Conservation (phyloP, 2,329 filamentous ascomycete species). For the Fusarium floridanum region DNA sequence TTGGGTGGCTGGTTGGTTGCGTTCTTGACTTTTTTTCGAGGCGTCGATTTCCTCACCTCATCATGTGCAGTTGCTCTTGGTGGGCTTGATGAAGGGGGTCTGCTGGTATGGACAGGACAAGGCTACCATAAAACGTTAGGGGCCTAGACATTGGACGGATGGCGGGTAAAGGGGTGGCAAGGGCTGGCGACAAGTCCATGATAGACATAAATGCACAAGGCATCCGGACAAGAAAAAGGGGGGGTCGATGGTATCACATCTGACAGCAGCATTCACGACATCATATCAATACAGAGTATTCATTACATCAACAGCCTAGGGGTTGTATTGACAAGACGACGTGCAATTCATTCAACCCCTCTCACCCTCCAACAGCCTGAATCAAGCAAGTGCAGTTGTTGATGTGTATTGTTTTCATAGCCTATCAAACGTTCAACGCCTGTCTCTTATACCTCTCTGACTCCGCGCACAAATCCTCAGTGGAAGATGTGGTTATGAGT, state of each 20-base stretch:
- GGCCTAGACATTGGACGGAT: neutral
- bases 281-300: neutral
- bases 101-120: neutral
- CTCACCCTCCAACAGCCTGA: too few species aligned
- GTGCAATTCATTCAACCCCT: neutral
- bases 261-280: neutral
- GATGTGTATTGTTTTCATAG: constrained; percentile 42
- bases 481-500: too few species aligned
- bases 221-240: neutral
- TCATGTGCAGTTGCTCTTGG: neutral
- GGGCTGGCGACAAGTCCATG: neutral
- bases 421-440: constrained; percentile 51
- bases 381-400: constrained; percentile 12
- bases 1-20: constrained; percentile 4
- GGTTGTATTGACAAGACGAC: neutral
- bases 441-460: too few species aligned
- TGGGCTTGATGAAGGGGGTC: neutral
- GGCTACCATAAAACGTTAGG: neutral
- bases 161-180: neutral
- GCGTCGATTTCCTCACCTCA: neutral
- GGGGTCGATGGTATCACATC: too few species aligned
- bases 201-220: constrained; percentile 20
- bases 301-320: neutral
- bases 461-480: too few species aligned
- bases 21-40: neutral